A percentile compares a stretch with the other conserved stretches of the same genome.
Conservation (phyloP, 2,329 filamentous ascomycete species). For the Trichoderma koningii region DNA sequence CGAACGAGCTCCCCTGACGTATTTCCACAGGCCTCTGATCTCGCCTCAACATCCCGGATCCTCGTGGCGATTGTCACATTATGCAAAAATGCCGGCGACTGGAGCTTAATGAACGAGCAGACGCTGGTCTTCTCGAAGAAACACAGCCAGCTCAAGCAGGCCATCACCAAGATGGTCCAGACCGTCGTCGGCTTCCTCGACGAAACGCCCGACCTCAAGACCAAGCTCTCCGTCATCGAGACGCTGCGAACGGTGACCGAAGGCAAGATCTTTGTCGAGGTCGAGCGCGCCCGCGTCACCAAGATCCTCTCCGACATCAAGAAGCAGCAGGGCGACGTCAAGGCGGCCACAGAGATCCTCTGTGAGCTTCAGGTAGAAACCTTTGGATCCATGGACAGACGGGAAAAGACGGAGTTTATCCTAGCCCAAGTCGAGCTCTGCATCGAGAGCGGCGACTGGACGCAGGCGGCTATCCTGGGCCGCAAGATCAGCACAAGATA, state of each 20-base stretch:
- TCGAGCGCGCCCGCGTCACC: constrained; percentile 93
- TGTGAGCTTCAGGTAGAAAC: constrained; percentile 99
- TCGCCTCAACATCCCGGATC: constrained; percentile 89
- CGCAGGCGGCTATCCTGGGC: constrained; percentile 87
- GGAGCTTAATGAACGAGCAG: constrained; percentile 95
- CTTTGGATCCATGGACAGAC: constrained; percentile 94
- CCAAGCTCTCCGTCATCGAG: constrained; percentile 91
- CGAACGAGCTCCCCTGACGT: constrained; percentile 30
- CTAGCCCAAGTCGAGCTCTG: constrained; percentile 91
- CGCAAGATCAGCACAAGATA: constrained; percentile 97
- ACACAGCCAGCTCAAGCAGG: constrained; percentile 99
- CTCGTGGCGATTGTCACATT: constrained; percentile 88
- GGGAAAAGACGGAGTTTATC: constrained; percentile 99
- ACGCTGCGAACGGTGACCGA: constrained; percentile 94
- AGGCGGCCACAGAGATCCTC: constrained; percentile 85
- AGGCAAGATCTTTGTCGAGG: constrained; percentile 99
- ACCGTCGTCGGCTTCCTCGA: constrained; percentile 91
- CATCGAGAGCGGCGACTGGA: constrained; percentile 95
- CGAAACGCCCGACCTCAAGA: constrained; percentile 79
- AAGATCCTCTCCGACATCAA: constrained; percentile 97
- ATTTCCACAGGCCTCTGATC: constrained; percentile 77
- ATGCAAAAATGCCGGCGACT: constrained; percentile 90
- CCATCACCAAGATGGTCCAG: constrained; percentile 98
- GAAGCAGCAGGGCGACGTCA: constrained; percentile 89
- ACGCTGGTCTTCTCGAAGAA: constrained; percentile 96